Percentiles rank a stretch among this genome's conserved stretches.
phyloP scores from a whole-genome alignment of 2,329 filamentous ascomycete species.

The Pestalotiopsis sp. region DNA sequence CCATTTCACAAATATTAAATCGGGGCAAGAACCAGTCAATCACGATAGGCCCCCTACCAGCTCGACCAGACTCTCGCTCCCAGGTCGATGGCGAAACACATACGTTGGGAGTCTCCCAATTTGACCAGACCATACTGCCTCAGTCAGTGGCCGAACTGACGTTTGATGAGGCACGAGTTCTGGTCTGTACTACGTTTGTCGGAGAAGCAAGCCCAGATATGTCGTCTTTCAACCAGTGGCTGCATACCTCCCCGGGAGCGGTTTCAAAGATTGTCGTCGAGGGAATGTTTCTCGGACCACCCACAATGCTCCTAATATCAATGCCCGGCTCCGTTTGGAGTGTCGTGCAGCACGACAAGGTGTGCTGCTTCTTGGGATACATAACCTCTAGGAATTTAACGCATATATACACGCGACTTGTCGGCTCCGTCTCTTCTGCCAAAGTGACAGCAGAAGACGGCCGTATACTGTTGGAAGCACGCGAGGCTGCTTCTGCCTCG shows the following conservation, averaged over 20 bases:
- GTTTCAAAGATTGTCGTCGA: constrained; percentile 62
- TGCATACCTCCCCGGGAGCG: constrained; percentile 58
- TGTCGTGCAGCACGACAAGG: constrained; percentile 65
- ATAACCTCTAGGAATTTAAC: constrained; percentile 69
- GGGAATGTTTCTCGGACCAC: constrained; percentile 67
- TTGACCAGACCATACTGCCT: constrained; percentile 46
- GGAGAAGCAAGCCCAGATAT: constrained; percentile 66
- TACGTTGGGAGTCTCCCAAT: constrained; percentile 25
- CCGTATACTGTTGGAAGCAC: constrained; percentile 54
- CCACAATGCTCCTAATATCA: constrained; percentile 65
- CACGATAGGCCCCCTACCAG: constrained; percentile 48
- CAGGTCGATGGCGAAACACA: constrained; percentile 29
- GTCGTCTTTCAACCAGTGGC: constrained; percentile 66
- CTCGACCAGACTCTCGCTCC: constrained; percentile 27
- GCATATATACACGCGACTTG: constrained; percentile 60
- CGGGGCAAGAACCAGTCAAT: constrained; percentile 53
- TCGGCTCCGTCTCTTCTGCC: constrained; percentile 46
- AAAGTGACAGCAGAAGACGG: constrained; percentile 56
- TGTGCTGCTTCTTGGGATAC: constrained; percentile 65
- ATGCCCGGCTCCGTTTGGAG: constrained; percentile 66
- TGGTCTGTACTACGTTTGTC: constrained; percentile 67
- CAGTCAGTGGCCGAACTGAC: constrained; percentile 53
- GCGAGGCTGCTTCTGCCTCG: constrained; percentile 35
- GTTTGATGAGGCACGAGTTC: constrained; percentile 62
- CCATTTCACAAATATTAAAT: constrained; percentile 57